Conservation (phyloP, 163 green algal species). For the Coccomyxa subellipsoidea region DNA sequence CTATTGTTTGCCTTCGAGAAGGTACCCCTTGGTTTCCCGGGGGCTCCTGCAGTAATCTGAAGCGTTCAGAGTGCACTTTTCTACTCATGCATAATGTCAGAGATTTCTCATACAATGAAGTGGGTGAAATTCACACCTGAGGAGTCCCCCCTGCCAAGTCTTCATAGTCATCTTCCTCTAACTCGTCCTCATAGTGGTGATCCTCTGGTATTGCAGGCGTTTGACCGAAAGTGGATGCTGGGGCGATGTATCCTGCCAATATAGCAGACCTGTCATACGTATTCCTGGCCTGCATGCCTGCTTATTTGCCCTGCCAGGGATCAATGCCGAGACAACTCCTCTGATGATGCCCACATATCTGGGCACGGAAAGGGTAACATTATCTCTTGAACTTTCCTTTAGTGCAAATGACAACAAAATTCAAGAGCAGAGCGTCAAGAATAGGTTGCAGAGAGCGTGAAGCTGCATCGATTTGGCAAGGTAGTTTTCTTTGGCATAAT, state of each 20-base stretch:
- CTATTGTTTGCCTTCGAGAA: too few relatives aligned
- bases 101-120: too few relatives aligned
- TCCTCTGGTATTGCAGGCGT: not conserved
- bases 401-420: too few relatives aligned
- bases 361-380: not conserved
- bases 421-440: too few relatives aligned
- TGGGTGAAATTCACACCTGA: too few relatives aligned
- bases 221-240: not conserved
- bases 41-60: too few relatives aligned
- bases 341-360: not conserved
- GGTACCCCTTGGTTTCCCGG: too few relatives aligned
- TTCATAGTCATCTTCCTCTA: conserved; percentile 3
- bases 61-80: too few relatives aligned
- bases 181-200: not conserved
- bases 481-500: not conserved
- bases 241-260: not conserved
- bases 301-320: not conserved
- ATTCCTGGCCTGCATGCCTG: not conserved
- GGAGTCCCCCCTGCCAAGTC: not conserved
- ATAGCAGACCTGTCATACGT: not conserved
- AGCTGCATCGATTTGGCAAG: too few relatives aligned
- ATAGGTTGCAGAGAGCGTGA: too few relatives aligned
- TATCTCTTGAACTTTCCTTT: not conserved
- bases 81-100: too few relatives aligned
- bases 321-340: not conserved